phyloP scores from a whole-genome alignment of 768 basidiomycete genomes.

The Tulasnella calospora region DNA sequence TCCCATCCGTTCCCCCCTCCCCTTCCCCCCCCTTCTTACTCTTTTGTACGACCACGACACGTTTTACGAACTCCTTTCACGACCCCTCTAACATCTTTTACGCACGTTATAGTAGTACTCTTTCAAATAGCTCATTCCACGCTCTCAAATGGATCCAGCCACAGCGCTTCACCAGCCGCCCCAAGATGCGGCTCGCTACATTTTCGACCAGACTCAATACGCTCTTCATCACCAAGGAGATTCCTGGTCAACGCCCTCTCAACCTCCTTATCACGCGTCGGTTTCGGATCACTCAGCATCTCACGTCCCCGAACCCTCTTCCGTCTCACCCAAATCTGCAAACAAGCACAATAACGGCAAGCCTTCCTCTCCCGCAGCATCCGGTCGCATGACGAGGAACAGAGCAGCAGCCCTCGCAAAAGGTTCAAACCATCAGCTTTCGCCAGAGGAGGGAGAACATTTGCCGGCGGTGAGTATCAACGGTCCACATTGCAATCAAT shows the following conservation, averaged over 20 bases:
- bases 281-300: not conserved
- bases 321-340: not conserved
- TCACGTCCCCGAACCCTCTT: constrained; percentile 9
- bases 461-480: not conserved
- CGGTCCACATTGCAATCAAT: constrained; percentile 8
- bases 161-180: constrained; percentile 16
- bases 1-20: constrained; percentile 14
- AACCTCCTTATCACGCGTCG: not conserved
- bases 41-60: constrained; percentile 24
- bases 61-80: constrained; percentile 23
- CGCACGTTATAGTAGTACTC: constrained; percentile 5
- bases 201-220: constrained; percentile 22
- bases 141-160: constrained; percentile 16
- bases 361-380: not conserved
- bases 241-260: constrained; percentile 18
- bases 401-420: constrained; percentile 19
- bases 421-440: not conserved
- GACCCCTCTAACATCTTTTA: constrained; percentile 16
- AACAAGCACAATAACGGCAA: constrained; percentile 3
- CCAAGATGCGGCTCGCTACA: constrained; percentile 23
- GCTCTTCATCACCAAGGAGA: constrained; percentile 9
- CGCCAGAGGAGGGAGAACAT: not conserved
- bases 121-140: not conserved
- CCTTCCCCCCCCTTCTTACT: constrained; percentile 13
- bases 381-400: not conserved